Conservation (phyloP, 768 basidiomycete genomes). For the Rhodotorula graminis region DNA sequence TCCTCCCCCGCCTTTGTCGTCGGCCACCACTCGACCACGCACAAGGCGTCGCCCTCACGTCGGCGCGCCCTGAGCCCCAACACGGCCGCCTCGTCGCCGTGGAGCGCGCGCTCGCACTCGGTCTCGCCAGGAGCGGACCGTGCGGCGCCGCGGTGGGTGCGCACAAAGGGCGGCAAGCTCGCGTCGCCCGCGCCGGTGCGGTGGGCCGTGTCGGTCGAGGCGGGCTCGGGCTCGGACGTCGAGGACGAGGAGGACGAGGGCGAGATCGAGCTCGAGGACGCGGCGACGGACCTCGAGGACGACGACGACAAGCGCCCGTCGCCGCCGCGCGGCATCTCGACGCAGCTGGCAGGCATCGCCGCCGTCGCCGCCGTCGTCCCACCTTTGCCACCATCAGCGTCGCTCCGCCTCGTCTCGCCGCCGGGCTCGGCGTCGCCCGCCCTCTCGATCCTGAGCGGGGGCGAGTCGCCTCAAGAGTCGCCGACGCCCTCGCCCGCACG, state of each 20-base stretch:
- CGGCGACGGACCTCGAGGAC: not conserved
- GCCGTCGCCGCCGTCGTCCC: not conserved
- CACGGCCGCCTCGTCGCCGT: too few relatives aligned
- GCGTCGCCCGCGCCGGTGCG: not conserved
- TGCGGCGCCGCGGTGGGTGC: constrained; percentile 7
- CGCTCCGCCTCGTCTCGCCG: not conserved
- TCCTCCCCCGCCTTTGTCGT: constrained; percentile 1
- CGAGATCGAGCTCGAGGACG: not conserved
- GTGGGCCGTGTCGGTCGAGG: not conserved
- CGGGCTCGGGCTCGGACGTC: not conserved
- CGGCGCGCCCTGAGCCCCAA: not conserved
- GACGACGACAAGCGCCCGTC: not conserved
- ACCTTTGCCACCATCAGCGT: not conserved
- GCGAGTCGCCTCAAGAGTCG: constrained; percentile 5
- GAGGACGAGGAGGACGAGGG: not conserved
- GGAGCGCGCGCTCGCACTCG: not conserved
- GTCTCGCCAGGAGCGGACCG: constrained; percentile 1
- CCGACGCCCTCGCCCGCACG: not conserved
- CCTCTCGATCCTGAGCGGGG: not conserved
- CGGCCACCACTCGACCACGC: not conserved
- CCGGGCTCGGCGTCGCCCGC: not conserved
- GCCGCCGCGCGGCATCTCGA: not conserved
- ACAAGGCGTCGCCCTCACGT: not conserved
- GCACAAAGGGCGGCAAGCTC: not conserved
- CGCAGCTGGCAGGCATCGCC: not conserved